phyloP scores from a whole-genome alignment of 1,139 yeast species.

The Blastobotrys raffinosifermentans region DNA sequence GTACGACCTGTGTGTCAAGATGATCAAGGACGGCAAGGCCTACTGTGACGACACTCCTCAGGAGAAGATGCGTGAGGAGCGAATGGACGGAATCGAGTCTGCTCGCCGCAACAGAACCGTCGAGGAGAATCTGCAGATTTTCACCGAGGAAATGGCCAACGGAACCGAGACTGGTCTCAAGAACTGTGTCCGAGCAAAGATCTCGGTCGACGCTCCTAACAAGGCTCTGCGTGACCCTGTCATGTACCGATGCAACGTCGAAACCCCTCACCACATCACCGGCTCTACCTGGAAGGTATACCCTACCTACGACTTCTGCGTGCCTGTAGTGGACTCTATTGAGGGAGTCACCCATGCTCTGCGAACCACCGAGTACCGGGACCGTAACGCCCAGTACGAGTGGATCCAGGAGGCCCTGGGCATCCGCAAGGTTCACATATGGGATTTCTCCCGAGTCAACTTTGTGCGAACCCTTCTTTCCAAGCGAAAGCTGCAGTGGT shows the following conservation, averaged over 20 bases:
- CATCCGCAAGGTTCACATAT: constrained; percentile 85
- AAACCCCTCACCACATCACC: constrained; percentile 93
- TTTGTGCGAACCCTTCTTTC: constrained; percentile 90
- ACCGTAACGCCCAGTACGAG: constrained; percentile 94
- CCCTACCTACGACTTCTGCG: constrained; percentile 98
- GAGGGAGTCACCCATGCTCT: constrained; percentile 97
- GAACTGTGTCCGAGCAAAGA: constrained; percentile 92
- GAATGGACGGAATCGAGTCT: constrained; percentile 93
- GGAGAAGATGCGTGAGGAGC: constrained; percentile 94
- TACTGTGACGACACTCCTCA: constrained; percentile 94
- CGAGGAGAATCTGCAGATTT: constrained; percentile 81
- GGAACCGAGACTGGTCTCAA: constrained; percentile 88
- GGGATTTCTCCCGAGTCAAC: constrained; percentile 97
- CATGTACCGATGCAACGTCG: constrained; percentile 85
- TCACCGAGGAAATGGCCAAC: constrained; percentile 84
- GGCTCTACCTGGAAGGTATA: constrained; percentile 88
- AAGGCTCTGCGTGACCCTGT: constrained; percentile 97
- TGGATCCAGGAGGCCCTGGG: constrained; percentile 83
- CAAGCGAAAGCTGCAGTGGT: constrained; percentile 97
- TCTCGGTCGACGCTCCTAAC: constrained; percentile 82
- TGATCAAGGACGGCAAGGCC: constrained; percentile 93
- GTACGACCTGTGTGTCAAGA: constrained; percentile 75
- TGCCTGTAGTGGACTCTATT: constrained; percentile 86
- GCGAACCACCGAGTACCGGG: constrained; percentile 96
- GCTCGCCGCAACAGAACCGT: constrained; percentile 84